These are phyloP conservation scores for Lasiosphaeria ovina DNA, from an alignment of 495 filamentous ascomycete species.

Conservation along the genomic window DNA sequence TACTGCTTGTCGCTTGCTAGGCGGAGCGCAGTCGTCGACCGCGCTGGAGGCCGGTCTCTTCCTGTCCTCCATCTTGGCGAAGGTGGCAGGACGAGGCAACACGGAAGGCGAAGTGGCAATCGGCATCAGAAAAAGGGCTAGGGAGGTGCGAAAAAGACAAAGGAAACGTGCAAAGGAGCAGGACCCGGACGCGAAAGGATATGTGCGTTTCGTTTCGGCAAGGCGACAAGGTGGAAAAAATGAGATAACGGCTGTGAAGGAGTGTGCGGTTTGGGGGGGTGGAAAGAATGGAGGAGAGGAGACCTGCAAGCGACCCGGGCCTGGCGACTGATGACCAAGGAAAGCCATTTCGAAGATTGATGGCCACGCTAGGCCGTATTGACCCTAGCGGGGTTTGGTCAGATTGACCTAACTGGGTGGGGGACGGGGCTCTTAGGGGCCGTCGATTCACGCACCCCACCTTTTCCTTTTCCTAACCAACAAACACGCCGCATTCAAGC, in stretches of 20 bases:
- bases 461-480: neutral
- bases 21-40: conserved; percentile 75
- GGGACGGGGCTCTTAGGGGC: neutral
- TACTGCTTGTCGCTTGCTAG: conserved; percentile 79
- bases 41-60: conserved; percentile 78
- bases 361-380: conserved; percentile 22
- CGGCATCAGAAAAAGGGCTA: conserved; percentile 66
- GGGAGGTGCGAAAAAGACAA: conserved; percentile 30
- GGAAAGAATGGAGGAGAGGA: conserved; percentile 29
- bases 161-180: conserved; percentile 30
- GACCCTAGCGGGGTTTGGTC: conserved; percentile 12
- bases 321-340: conserved; percentile 20
- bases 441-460: neutral
- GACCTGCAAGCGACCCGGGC: conserved; percentile 17
- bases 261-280: conserved; percentile 28
- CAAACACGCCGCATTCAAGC: neutral
- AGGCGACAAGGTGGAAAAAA: conserved; percentile 8
- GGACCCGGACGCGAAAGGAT: conserved; percentile 32
- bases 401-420: neutral
- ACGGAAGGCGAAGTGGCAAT: conserved; percentile 69
- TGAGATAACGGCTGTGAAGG: conserved; percentile 19
- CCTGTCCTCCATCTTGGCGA: conserved; percentile 95
- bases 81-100: conserved; percentile 62
- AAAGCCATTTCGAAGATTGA: conserved; percentile 28
- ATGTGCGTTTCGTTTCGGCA: conserved; percentile 23